Conservation (phyloP, 1,284 basidiomycete genomes). For the Stygiomarasmius scandens region DNA sequence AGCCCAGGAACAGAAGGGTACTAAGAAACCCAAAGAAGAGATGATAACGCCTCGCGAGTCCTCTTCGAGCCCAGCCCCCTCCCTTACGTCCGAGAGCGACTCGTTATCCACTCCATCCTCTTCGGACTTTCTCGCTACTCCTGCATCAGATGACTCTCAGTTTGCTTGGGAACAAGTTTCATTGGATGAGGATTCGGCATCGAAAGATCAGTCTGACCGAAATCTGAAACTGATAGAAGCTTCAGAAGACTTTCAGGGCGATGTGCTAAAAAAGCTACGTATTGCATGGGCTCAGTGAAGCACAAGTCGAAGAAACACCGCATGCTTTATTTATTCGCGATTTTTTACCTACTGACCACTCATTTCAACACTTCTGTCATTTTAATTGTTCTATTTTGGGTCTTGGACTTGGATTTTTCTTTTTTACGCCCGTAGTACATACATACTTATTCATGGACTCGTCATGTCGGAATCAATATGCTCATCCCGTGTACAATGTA, state of each 20-base stretch:
- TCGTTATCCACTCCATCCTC: not conserved
- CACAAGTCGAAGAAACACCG: too few species aligned
- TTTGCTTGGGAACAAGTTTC: not conserved
- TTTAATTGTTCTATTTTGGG: too few species aligned
- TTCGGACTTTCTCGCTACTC: conserved; percentile 6
- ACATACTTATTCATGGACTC: not conserved
- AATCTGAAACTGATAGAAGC: not conserved
- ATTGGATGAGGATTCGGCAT: not conserved
- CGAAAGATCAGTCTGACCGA: not conserved
- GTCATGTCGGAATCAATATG: not conserved
- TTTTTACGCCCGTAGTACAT: not conserved
- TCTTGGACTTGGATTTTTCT: not conserved
- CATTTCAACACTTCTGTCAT: too few species aligned
- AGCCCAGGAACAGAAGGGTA: conserved; percentile 18
- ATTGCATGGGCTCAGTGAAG: conserved; percentile 3
- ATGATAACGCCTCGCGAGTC: not conserved
- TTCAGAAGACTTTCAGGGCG: conserved; percentile 6
- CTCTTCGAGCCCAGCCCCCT: not conserved
- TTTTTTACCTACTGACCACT: too few species aligned
- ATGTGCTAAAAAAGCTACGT: conserved; percentile 9
- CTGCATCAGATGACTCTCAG: not conserved
- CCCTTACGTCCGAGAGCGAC: not conserved
- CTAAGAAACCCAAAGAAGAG: not conserved
- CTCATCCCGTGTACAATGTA: not conserved
- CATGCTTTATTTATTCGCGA: not conserved